These are phyloP conservation scores for Eimeria zaria DNA, from an alignment of 169 alveolate genomes.

Conservation along the genomic window DNA sequence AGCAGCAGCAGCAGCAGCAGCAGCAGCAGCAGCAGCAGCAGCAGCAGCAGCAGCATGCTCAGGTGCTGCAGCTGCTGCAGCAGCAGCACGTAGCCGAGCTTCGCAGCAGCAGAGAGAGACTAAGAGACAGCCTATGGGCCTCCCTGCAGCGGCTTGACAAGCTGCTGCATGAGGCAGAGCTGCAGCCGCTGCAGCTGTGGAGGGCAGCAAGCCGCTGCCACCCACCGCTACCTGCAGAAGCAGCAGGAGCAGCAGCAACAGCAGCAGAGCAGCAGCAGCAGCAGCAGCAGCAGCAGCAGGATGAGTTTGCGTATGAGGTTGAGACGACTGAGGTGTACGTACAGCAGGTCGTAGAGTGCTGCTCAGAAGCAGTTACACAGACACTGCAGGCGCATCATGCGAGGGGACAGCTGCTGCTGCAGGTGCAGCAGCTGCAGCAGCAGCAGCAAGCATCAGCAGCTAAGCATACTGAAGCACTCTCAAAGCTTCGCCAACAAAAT, in stretches of 20 bases:
- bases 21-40: conserved; percentile 36
- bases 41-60: conserved; percentile 44
- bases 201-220: conserved; percentile 70
- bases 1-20: conserved; percentile 7
- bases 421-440: conserved; percentile 75
- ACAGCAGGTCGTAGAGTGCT: conserved; percentile 53
- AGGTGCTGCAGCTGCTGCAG: conserved; percentile 64
- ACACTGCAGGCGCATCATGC: conserved; percentile 52
- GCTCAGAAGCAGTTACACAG: conserved; percentile 8
- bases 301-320: conserved; percentile 12
- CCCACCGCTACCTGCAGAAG: neutral
- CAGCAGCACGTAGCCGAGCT: conserved; percentile 69
- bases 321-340: conserved; percentile 45
- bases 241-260: neutral
- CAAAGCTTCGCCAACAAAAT: conserved; percentile 32
- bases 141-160: conserved; percentile 38
- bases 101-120: conserved; percentile 55
- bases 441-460: conserved; percentile 78
- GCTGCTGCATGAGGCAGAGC: conserved; percentile 55
- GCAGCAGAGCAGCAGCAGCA: neutral
- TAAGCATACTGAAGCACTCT: conserved; percentile 21
- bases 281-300: conserved; percentile 65
- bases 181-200: conserved; percentile 76
- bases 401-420: conserved; percentile 68
- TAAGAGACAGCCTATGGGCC: conserved; percentile 40